A percentile compares a stretch with the other conserved stretches of the same genome.
Evolutionary conservation across 2,329 filamentous ascomycete genomes (phyloP).

Genomic region (Monosporascus sp.): DNA sequence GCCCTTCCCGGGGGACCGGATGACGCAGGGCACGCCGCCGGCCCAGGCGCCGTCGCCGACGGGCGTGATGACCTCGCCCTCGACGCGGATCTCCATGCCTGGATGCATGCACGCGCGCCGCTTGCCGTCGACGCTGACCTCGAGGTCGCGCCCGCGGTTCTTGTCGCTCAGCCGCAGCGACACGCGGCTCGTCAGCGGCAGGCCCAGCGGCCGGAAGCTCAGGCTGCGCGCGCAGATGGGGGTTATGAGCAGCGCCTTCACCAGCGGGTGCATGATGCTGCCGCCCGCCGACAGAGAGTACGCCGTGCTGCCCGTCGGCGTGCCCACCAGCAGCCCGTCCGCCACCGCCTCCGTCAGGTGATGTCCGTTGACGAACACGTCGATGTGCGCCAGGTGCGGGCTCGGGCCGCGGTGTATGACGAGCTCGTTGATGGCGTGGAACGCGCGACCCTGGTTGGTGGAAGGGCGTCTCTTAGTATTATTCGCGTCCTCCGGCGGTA

Average conservation of each 20-base stretch:
- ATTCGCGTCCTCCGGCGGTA: slow-evolving; percentile 1
- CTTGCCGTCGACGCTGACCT: slow-evolving; percentile 75
- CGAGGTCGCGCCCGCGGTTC: slow-evolving; percentile 70
- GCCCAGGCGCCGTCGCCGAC: background rate
- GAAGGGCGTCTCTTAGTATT: slow-evolving; percentile 5
- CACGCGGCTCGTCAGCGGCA: slow-evolving; percentile 81
- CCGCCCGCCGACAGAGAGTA: slow-evolving; percentile 93
- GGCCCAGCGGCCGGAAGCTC: slow-evolving; percentile 84
- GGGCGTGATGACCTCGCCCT: slow-evolving; percentile 57
- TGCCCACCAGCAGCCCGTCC: slow-evolving; percentile 91
- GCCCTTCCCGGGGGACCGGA: background rate
- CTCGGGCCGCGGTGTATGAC: slow-evolving; percentile 87
- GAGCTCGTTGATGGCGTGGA: slow-evolving; percentile 88
- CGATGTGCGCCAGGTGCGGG: slow-evolving; percentile 86
- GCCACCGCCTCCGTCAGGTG: slow-evolving; percentile 92
- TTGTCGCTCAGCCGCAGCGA: slow-evolving; percentile 76
- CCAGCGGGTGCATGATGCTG: slow-evolving; percentile 88
- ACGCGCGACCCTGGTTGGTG: slow-evolving; percentile 30
- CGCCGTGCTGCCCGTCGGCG: slow-evolving; percentile 90
- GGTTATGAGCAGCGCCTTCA: slow-evolving; percentile 82
- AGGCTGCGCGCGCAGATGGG: slow-evolving; percentile 91
- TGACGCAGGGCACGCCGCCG: background rate
- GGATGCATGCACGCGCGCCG: slow-evolving; percentile 61
- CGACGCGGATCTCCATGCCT: slow-evolving; percentile 84
- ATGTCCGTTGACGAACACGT: slow-evolving; percentile 82